phyloP scores from a whole-genome alignment of 306 rosid species.

The Malus asiatica region DNA sequence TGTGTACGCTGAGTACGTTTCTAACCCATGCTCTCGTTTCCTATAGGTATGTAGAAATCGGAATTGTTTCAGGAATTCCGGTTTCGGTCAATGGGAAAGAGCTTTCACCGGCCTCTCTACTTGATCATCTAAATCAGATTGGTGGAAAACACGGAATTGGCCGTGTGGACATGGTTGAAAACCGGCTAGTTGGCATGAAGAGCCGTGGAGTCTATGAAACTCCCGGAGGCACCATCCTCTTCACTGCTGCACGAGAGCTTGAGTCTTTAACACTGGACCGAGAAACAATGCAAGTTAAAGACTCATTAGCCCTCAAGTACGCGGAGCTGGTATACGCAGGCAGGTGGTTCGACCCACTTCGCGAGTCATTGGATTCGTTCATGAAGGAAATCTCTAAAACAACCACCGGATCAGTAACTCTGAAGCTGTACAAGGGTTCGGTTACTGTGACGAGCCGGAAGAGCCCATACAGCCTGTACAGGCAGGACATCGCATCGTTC shows the following conservation, averaged over 20 bases:
- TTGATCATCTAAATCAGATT: conserved; percentile 63
- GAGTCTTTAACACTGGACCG: conserved; percentile 79
- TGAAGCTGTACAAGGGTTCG: conserved; percentile 76
- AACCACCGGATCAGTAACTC: conserved; percentile 69
- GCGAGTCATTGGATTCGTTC: conserved; percentile 79
- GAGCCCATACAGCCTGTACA: conserved; percentile 69
- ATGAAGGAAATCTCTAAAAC: conserved; percentile 77
- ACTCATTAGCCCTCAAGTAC: conserved; percentile 66
- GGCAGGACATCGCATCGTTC: conserved; percentile 89
- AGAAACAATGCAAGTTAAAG: conserved; percentile 73
- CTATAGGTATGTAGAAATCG: conserved; percentile 72
- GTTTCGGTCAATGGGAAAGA: conserved; percentile 60
- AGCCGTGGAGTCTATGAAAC: conserved; percentile 97
- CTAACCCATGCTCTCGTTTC: background rate
- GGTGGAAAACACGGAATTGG: conserved; percentile 92
- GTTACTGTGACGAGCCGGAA: conserved; percentile 51
- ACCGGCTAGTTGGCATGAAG: conserved; percentile 93
- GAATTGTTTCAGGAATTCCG: conserved; percentile 65
- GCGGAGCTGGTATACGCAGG: conserved; percentile 96
- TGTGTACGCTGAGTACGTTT: background rate
- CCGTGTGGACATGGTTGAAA: conserved; percentile 88
- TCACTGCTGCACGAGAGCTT: conserved; percentile 61
- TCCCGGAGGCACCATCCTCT: conserved; percentile 93
- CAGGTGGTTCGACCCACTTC: conserved; percentile 92
- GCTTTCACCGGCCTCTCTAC: conserved; percentile 74